Conservation (phyloP, 1,139 yeast species). For the Kluyveromyces sp. region DNA sequence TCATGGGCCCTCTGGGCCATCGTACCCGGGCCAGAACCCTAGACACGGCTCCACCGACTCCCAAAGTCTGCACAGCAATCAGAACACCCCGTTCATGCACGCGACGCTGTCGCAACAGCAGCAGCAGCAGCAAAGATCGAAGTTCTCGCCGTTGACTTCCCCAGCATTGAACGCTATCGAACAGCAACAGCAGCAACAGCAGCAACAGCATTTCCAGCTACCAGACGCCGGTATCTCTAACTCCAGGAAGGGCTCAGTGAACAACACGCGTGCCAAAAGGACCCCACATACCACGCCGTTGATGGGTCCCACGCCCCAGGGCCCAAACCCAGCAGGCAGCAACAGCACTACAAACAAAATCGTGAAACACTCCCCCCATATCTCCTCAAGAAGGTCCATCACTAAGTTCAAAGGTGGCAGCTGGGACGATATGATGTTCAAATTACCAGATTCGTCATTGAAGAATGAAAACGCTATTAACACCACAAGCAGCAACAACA, state of each 20-base stretch:
- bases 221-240: slow-evolving; percentile 17
- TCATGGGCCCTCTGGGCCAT: slow-evolving; percentile 7
- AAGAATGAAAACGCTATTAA: slow-evolving; percentile 10
- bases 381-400: slow-evolving; percentile 6
- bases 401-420: slow-evolving; percentile 8
- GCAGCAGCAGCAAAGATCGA: slow-evolving; percentile 6
- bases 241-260: slow-evolving; percentile 8
- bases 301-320: slow-evolving; percentile 10
- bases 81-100: slow-evolving; percentile 12
- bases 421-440: slow-evolving; percentile 25
- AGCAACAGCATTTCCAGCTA: slow-evolving; percentile 12
- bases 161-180: slow-evolving; percentile 22
- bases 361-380: slow-evolving; percentile 24
- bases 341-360: slow-evolving; percentile 14
- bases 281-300: slow-evolving; percentile 13
- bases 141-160: slow-evolving; percentile 24
- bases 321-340: too few relatives aligned
- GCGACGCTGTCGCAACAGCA: neutral
- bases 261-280: slow-evolving; percentile 1
- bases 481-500: neutral
- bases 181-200: slow-evolving; percentile 6
- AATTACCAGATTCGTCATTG: slow-evolving; percentile 22
- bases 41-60: too few relatives aligned
- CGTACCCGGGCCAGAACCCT: neutral
- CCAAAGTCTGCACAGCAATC: slow-evolving; percentile 1